Conservation (phyloP, 257 asterid genomes). For the Haberlea rhodopensis region DNA sequence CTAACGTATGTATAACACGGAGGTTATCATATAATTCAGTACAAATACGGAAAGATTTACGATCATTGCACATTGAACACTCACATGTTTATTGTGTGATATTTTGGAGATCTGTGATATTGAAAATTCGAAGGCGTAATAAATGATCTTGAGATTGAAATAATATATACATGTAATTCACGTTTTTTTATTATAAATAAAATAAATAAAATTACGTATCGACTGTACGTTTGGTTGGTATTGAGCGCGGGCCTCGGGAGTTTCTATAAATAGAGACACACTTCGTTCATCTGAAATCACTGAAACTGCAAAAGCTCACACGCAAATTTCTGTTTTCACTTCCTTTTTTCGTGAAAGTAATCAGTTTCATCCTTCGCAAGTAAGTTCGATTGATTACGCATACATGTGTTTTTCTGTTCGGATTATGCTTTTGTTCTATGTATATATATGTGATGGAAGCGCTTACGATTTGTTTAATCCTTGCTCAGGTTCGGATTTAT, state of each 20-base stretch:
- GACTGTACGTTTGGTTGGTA: too few relatives aligned
- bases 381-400: slow-evolving; percentile 1
- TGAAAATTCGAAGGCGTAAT: too few relatives aligned
- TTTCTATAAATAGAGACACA: slow-evolving; percentile 6
- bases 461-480: neutral
- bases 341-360: slow-evolving; percentile 21
- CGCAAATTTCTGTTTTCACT: slow-evolving; percentile 19
- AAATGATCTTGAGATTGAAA: too few relatives aligned
- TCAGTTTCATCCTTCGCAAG: neutral
- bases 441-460: slow-evolving; percentile 1
- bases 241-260: slow-evolving; percentile 29
- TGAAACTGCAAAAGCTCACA: slow-evolving; percentile 17
- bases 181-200: too few relatives aligned
- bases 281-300: slow-evolving; percentile 19
- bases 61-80: too few relatives aligned
- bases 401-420: neutral
- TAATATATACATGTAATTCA: too few relatives aligned
- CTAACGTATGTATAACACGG: too few relatives aligned
- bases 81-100: too few relatives aligned
- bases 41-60: too few relatives aligned
- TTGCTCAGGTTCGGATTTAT: slow-evolving; percentile 25
- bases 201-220: too few relatives aligned
- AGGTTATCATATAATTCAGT: too few relatives aligned
- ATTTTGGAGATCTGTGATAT: too few relatives aligned
- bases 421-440: neutral